These are phyloP conservation scores for Grosmannia penicillata DNA, from an alignment of 2,329 filamentous ascomycete species.

Conservation along the genomic window DNA sequence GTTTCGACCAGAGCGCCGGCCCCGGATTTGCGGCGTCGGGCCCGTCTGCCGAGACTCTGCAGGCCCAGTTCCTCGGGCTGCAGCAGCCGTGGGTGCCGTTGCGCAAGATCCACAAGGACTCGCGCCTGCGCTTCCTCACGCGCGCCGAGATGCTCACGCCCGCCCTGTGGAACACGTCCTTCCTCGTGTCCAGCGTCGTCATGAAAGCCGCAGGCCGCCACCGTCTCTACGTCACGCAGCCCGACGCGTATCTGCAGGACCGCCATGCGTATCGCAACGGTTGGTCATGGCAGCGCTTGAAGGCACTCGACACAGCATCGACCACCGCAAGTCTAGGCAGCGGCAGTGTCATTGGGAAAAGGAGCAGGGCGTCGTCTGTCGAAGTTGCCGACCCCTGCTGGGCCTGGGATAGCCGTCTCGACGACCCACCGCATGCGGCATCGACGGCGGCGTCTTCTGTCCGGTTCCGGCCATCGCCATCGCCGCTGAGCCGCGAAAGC, in stretches of 20 bases:
- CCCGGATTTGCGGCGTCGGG: slow-evolving; percentile 8
- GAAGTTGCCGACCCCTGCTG: slow-evolving; percentile 43
- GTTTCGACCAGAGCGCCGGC: neutral
- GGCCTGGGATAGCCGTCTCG: slow-evolving; percentile 50
- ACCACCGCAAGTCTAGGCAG: neutral
- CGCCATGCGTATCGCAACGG: slow-evolving; percentile 32
- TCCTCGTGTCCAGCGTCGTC: slow-evolving; percentile 54
- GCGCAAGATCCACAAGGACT: slow-evolving; percentile 61
- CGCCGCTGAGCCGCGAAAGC: slow-evolving; percentile 5
- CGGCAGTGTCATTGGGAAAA: too few species aligned
- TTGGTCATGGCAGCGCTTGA: slow-evolving; percentile 60
- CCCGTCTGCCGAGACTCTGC: slow-evolving; percentile 12
- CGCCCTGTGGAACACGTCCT: slow-evolving; percentile 54
- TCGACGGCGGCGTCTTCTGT: neutral
- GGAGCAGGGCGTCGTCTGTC: too few species aligned
- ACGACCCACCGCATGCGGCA: slow-evolving; percentile 30
- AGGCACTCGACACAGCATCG: slow-evolving; percentile 27
- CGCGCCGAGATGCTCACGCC: slow-evolving; percentile 61
- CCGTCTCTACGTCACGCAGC: slow-evolving; percentile 61
- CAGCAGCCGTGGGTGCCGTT: slow-evolving; percentile 59
- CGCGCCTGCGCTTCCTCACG: slow-evolving; percentile 54
- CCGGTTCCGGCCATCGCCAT: slow-evolving; percentile 1
- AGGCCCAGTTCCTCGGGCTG: slow-evolving; percentile 41
- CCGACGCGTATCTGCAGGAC: slow-evolving; percentile 59
- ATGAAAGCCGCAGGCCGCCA: slow-evolving; percentile 53